Evolutionary conservation across 495 filamentous ascomycete genomes (phyloP), one percentile per base, ranked within the genome.

Genomic region (Clohesyomyces aquaticus): DNA sequence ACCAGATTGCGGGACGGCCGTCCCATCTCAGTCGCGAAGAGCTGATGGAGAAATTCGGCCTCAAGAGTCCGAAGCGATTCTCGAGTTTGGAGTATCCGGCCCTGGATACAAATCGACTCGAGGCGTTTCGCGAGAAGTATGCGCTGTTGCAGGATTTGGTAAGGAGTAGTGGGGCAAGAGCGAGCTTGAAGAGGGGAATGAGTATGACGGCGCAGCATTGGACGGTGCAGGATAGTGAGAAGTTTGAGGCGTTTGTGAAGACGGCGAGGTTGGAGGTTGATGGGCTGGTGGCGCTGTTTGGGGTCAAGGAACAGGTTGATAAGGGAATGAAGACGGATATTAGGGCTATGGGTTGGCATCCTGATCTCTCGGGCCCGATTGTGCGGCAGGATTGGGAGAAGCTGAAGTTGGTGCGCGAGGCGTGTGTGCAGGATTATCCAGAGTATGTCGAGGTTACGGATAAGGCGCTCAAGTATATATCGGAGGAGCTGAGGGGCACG

Each of bases 341-440:
- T 26, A 63, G 60, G 19, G 62, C 63, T 6, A 62, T 76, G 43
- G 74, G 72, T 3, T 76, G 74, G 74, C 74, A 76, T 54, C 69
- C 71, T 1, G 59, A 59, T 41, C 35, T 63, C 16, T 52, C 49
- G 23, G 58, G 56, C 1, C 52, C 62, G 0, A 19, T 46, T 3
- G 54, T 66, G n/a, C 21, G 46, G 19, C 11, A 21, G 3, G 74
- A 76, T 41, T 58, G 45, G 52, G 58, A 59, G 28, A 76, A 75
- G 54, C 63, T 76, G 18, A 45, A 54, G n/a, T 63, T 76, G 10
- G 65, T 76, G 22, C 55, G 61, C 14, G 69, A 71, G 29, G 65
- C 60, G 12, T 71, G 67, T 49, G 11, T 46, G 9, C 29, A 55
- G 0, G 69, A 72, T 18, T 75, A 73, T 43, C 73, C 71, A 1